A percentile compares a stretch with the other conserved stretches of the same genome.
phyloP scores from a whole-genome alignment of 805 yeast genomes.

The Scheffersomyces lignosus region DNA sequence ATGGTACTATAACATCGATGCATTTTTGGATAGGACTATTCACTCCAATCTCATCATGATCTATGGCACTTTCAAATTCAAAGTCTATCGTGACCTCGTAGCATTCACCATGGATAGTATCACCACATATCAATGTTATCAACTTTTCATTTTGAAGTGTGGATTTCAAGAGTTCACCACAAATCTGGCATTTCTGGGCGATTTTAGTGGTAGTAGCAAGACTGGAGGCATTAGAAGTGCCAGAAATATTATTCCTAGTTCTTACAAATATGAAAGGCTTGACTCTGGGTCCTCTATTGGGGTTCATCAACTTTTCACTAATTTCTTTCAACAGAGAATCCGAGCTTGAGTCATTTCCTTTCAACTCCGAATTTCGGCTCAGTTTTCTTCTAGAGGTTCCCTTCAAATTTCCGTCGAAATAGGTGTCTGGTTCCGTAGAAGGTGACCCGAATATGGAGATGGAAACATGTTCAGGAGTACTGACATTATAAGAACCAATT shows the following conservation, averaged over 20 bases:
- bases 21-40: not conserved
- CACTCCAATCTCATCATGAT: not conserved
- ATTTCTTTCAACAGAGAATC: not conserved
- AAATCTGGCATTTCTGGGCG: conserved; percentile 48
- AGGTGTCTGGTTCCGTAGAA: not conserved
- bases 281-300: conserved; percentile 21
- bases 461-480: conserved; percentile 1
- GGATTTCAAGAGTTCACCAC: conserved; percentile 51
- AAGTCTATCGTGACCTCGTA: conserved; percentile 32
- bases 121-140: conserved; percentile 54
- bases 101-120: conserved; percentile 60
- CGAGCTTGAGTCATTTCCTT: not conserved
- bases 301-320: not conserved
- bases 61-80: conserved; percentile 5
- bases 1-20: not conserved
- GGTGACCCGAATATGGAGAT: not conserved
- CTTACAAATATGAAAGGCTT: conserved; percentile 22
- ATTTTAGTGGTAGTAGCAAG: too few relatives aligned
- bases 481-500: too few relatives aligned
- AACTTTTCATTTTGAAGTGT: conserved; percentile 46
- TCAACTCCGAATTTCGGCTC: too few relatives aligned
- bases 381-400: not conserved
- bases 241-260: conserved; percentile 5
- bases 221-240: conserved; percentile 1
- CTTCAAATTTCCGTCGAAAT: not conserved